These are phyloP conservation scores for Exophiala sp. DNA, from an alignment of 2,329 filamentous ascomycete species.

Conservation along the genomic window DNA sequence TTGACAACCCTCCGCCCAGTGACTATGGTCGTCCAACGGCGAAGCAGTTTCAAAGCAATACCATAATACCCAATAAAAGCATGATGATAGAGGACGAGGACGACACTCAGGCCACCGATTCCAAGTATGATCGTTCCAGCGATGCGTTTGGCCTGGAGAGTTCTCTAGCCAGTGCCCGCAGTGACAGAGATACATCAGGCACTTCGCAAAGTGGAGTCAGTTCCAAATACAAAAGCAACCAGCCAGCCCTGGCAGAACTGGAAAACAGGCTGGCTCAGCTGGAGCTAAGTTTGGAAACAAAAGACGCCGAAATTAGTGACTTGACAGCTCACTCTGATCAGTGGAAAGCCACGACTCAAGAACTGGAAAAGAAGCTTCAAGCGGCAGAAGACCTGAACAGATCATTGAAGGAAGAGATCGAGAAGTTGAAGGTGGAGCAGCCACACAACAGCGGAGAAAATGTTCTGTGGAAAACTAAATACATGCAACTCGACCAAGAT, in stretches of 20 bases:
- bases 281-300: constrained; percentile 65
- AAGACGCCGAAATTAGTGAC: constrained; percentile 65
- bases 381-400: constrained; percentile 74
- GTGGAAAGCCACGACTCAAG: constrained; percentile 61
- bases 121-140: constrained; percentile 56
- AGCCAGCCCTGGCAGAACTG: constrained; percentile 70
- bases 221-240: constrained; percentile 75
- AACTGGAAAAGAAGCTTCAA: constrained; percentile 69
- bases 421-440: constrained; percentile 36
- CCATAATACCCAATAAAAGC: constrained; percentile 95
- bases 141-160: constrained; percentile 62
- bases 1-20: constrained; percentile 36
- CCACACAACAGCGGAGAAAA: constrained; percentile 22
- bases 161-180: constrained; percentile 37
- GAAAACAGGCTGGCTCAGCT: constrained; percentile 69
- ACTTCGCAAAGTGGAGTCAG: constrained; percentile 42
- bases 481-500: constrained; percentile 52
- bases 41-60: constrained; percentile 91
- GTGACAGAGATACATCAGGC: constrained; percentile 46
- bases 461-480: constrained; percentile 55
- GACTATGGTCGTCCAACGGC: constrained; percentile 73
- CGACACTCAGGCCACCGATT: constrained; percentile 57
- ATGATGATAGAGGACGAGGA: constrained; percentile 97
- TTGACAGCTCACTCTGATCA: constrained; percentile 47
- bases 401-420: constrained; percentile 74